These are phyloP conservation scores for Saccharomycopsis hybrid DNA, from an alignment of 1,139 yeast species.

Conservation along the genomic window DNA sequence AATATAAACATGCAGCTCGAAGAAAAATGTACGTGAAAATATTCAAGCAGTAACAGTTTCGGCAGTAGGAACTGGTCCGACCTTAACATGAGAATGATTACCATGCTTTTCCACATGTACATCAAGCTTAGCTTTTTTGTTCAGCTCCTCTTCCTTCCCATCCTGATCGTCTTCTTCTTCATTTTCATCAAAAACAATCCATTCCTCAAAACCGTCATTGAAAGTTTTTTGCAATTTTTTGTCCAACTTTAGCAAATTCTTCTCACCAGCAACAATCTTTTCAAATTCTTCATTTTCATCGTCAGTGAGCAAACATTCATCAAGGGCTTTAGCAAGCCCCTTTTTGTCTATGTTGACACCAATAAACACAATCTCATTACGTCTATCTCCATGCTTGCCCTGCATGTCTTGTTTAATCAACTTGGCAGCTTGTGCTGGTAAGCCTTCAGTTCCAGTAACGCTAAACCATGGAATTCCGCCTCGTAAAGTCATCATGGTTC, in stretches of 20 bases:
- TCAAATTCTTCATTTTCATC: conserved; percentile 27
- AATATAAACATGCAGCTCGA: too few species aligned
- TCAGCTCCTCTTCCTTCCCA: conserved; percentile 21
- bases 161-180: conserved; percentile 30
- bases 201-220: conserved; percentile 36
- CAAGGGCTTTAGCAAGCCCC: conserved; percentile 29
- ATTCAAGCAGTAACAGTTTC: too few species aligned
- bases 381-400: conserved; percentile 23
- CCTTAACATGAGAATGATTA: neutral
- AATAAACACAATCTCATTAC: neutral
- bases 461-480: conserved; percentile 44
- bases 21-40: too few species aligned
- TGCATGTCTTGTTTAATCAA: neutral
- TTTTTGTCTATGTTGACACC: conserved; percentile 26
- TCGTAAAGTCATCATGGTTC: conserved; percentile 37
- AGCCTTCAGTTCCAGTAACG: conserved; percentile 28
- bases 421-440: neutral
- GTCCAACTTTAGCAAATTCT: conserved; percentile 31
- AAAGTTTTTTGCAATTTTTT: conserved; percentile 29
- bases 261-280: conserved; percentile 26
- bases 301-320: conserved; percentile 35
- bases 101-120: neutral
- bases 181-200: conserved; percentile 23
- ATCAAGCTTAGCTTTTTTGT: neutral
- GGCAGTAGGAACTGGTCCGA: too few species aligned